A percentile compares a stretch with the other conserved stretches of the same genome.
Evolutionary conservation across 2,329 filamentous ascomycete species (phyloP).

Genomic region (Didymosphaeria variabile): DNA sequence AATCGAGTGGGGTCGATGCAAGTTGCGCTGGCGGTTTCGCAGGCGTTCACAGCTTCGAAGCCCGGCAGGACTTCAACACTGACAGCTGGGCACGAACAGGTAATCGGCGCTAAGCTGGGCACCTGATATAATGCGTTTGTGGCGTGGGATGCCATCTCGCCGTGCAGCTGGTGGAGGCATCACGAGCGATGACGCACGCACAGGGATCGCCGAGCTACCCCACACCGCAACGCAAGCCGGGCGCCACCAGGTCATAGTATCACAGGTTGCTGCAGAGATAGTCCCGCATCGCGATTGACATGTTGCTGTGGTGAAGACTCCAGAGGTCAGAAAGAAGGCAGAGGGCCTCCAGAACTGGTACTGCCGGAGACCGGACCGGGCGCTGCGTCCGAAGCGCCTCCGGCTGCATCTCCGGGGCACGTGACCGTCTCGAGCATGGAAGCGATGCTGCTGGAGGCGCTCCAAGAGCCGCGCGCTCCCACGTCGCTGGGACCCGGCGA

Average conservation of each 20-base stretch:
- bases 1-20: background rate
- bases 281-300: slow-evolving; percentile 4
- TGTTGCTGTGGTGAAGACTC: background rate
- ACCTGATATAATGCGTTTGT: background rate
- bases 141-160: background rate
- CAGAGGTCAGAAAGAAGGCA: background rate
- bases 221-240: background rate
- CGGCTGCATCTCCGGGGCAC: background rate
- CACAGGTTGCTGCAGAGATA: background rate
- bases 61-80: too few relatives aligned
- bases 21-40: background rate
- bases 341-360: background rate
- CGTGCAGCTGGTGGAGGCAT: background rate
- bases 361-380: background rate
- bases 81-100: background rate
- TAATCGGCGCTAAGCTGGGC: background rate
- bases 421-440: background rate
- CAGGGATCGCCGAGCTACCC: slow-evolving; percentile 5
- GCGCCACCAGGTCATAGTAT: background rate
- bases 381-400: background rate
- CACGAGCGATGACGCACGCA: slow-evolving; percentile 7
- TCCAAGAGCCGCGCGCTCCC: slow-evolving; percentile 6
- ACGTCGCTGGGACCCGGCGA: background rate
- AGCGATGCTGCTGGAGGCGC: background rate
- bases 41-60: background rate